These are phyloP conservation scores for Rhizoctonia solani DNA, from an alignment of 1,284 basidiomycete species.

Conservation along the genomic window DNA sequence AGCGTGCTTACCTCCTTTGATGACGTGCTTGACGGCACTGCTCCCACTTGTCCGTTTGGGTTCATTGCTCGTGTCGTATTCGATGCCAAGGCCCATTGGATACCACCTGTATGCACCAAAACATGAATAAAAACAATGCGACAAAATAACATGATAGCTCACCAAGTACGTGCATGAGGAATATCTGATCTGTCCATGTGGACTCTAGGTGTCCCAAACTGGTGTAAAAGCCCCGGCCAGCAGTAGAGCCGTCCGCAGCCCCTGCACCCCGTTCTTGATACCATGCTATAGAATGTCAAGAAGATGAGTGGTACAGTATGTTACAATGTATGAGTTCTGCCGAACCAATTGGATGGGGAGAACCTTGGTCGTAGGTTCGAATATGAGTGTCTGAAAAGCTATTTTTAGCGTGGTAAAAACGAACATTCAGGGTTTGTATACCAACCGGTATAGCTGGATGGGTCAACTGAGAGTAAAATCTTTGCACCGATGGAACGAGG, in stretches of 20 bases:
- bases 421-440: neutral
- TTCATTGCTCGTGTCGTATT: constrained; percentile 63
- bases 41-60: constrained; percentile 43
- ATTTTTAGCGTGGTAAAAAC: neutral
- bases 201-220: constrained; percentile 74
- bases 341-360: constrained; percentile 64
- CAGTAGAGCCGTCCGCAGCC: constrained; percentile 50
- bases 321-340: neutral
- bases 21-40: neutral
- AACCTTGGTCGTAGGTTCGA: constrained; percentile 60
- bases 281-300: constrained; percentile 61
- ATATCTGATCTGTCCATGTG: constrained; percentile 68
- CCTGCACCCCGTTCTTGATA: constrained; percentile 72
- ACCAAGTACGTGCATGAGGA: constrained; percentile 61
- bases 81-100: constrained; percentile 69
- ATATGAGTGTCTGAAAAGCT: constrained; percentile 52
- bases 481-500: constrained; percentile 67
- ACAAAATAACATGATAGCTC: neutral
- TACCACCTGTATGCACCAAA: constrained; percentile 60
- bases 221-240: constrained; percentile 82
- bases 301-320: constrained; percentile 35
- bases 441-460: constrained; percentile 65
- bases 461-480: constrained; percentile 69
- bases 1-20: neutral
- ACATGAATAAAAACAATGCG: constrained; percentile 12